Percentiles rank a stretch among this genome's conserved stretches.
Evolutionary conservation across 352 stramenopile species (phyloP).

Genomic region (Proteromonas lacertae): DNA sequence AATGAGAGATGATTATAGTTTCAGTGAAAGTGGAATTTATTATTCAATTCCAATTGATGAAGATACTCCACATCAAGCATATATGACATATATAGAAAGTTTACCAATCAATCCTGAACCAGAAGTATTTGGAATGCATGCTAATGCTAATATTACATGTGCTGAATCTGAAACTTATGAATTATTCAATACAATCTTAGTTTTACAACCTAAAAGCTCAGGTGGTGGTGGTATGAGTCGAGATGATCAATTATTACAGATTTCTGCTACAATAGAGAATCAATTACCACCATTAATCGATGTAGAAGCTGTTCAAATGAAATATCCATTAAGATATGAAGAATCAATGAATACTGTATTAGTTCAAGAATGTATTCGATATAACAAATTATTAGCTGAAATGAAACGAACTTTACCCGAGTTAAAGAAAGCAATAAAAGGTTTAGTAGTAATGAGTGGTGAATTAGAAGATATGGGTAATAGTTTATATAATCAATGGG

Average conservation of each 20-base stretch:
- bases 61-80: slow-evolving; percentile 22
- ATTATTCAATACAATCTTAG: slow-evolving; percentile 51
- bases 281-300: slow-evolving; percentile 27
- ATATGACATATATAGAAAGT: slow-evolving; percentile 62
- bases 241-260: slow-evolving; percentile 23
- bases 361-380: slow-evolving; percentile 59
- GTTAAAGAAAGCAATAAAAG: slow-evolving; percentile 49
- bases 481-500: slow-evolving; percentile 46
- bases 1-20: slow-evolving; percentile 19
- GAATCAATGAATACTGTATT: slow-evolving; percentile 83
- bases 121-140: slow-evolving; percentile 57
- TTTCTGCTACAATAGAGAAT: slow-evolving; percentile 37
- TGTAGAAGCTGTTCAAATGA: slow-evolving; percentile 38
- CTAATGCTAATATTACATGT: slow-evolving; percentile 69
- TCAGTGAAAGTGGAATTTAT: slow-evolving; percentile 30
- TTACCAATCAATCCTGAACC: slow-evolving; percentile 50
- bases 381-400: slow-evolving; percentile 53
- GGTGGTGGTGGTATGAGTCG: slow-evolving; percentile 11
- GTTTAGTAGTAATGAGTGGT: slow-evolving; percentile 59
- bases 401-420: slow-evolving; percentile 41
- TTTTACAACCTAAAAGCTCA: slow-evolving; percentile 24
- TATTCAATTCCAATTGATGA: slow-evolving; percentile 28
- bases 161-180: slow-evolving; percentile 58
- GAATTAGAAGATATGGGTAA: slow-evolving; percentile 61
- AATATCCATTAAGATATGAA: slow-evolving; percentile 53